A percentile compares a stretch with the other conserved stretches of the same genome.
These are phyloP conservation scores for Trametes cinnabarina DNA, from an alignment of 768 basidiomycete genomes.

Conservation along the genomic window DNA sequence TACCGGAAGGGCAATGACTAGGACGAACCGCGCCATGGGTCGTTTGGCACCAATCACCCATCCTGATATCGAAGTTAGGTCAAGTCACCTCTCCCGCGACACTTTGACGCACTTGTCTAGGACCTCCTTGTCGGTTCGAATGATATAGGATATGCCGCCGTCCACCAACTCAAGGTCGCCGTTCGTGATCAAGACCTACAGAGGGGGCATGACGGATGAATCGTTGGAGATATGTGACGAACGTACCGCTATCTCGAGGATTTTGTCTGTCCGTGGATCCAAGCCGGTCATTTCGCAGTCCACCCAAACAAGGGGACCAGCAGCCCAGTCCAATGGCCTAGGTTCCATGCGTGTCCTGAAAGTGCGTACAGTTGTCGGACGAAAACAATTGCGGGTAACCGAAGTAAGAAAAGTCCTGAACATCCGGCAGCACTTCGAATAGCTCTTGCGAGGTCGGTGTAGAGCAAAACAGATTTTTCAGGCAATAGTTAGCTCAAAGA, in stretches of 20 bases:
- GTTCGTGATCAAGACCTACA: slow-evolving; percentile 81
- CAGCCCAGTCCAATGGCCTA: slow-evolving; percentile 42
- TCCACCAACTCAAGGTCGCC: slow-evolving; percentile 81
- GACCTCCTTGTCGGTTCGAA: slow-evolving; percentile 64
- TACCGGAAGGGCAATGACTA: not conserved
- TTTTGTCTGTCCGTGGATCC: slow-evolving; percentile 59
- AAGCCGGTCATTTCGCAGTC: slow-evolving; percentile 91
- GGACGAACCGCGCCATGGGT: slow-evolving; percentile 71
- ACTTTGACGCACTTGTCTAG: slow-evolving; percentile 60
- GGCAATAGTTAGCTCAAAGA: no score
- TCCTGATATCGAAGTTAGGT: slow-evolving; percentile 44
- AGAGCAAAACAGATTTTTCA: no score
- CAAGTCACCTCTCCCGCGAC: no score
- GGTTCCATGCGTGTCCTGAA: slow-evolving; percentile 7
- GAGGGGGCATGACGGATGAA: not conserved
- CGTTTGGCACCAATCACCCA: slow-evolving; percentile 84
- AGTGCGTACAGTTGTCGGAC: not conserved
- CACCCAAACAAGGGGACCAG: slow-evolving; percentile 77
- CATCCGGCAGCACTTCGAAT: not conserved
- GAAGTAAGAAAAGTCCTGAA: not conserved
- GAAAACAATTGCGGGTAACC: slow-evolving; percentile 2
- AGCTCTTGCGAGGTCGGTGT: not conserved
- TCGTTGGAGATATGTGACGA: not conserved
- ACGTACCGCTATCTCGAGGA: slow-evolving; percentile 77
- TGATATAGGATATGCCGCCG: slow-evolving; percentile 73